Evolutionary conservation across 176 grass and related monocot species (phyloP), one percentile per base, ranked within the genome.

Genomic region (Phragmites australis): DNA sequence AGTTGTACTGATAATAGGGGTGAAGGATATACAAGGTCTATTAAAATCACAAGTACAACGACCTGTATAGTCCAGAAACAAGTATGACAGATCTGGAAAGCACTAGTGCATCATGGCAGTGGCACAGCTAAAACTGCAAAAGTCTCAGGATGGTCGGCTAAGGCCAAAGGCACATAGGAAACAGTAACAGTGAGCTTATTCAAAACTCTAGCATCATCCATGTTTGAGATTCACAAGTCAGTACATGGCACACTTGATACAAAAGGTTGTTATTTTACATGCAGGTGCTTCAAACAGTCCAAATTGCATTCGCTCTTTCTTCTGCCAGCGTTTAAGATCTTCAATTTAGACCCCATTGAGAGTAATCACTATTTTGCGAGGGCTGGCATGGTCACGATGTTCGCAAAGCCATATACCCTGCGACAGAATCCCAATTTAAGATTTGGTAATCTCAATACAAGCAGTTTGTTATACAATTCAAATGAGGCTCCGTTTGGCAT

Each of bases 351-450:
- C 78, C 9, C 94, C 94, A 34, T 92, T 94, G 47, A 97, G 83
- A 60, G 94, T 94, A 43, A 97, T 55, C 43, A 97, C 92, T 19
- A 97, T 97, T 75, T 90, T 97, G 49, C 92, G 94, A 25, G 88
- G 44, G 6, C 83, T 90, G 37, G 94, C 94, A 65, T 94, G 81
- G 67, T 97, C 94, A 42, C 92, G 89, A 57, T 93, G 89, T 84
- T 97, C 91, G 8, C 94, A 97, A 7, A 97, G 69, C 94, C 91
- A 97, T 90, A 92, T 94, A 21, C 94, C 92, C 94, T 94, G 79
- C 37, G 76, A 62, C 23, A 65, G 32, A 65, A 70, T 10, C 16
- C 30, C 65, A 39, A 27, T 50, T 50, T 39, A 53, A 76, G 75
- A 61, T 54, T 27, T 69, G 31, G 11, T 63, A 56, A 43, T 43